A percentile compares a stretch with the other conserved stretches of the same genome.
Evolutionary conservation across 2,329 filamentous ascomycete genomes (phyloP).

Genomic region (Amesomyces nigricolor): DNA sequence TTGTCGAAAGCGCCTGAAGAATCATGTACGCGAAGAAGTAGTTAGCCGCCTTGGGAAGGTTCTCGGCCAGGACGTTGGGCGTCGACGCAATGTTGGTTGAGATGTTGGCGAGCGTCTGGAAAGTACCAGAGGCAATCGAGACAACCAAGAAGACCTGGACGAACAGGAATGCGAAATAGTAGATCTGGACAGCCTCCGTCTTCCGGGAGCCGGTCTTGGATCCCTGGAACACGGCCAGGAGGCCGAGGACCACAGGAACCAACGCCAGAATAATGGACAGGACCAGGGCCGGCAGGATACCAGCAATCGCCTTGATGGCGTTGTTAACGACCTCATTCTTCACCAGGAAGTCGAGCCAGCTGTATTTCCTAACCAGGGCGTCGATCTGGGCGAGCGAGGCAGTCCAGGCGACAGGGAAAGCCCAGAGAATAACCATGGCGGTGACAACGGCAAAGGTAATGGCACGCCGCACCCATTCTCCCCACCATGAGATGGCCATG

Average conservation of each 20-base stretch:
- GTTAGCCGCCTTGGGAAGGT: constrained; percentile 80
- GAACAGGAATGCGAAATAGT: constrained; percentile 92
- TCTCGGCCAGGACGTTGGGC: constrained; percentile 65
- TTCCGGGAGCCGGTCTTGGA: constrained; percentile 75
- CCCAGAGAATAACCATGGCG: constrained; percentile 82
- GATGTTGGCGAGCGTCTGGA: constrained; percentile 56
- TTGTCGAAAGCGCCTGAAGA: constrained; percentile 84
- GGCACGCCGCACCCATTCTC: constrained; percentile 67
- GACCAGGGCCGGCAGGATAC: constrained; percentile 76
- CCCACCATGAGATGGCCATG: constrained; percentile 94
- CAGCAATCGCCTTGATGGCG: constrained; percentile 62
- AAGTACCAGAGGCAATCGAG: constrained; percentile 67
- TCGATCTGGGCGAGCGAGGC: constrained; percentile 75
- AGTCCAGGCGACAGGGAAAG: constrained; percentile 83
- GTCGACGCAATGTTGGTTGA: constrained; percentile 57
- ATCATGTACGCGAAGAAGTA: constrained; percentile 99
- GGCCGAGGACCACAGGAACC: constrained; percentile 70
- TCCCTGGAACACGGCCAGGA: constrained; percentile 69
- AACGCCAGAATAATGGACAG: constrained; percentile 74
- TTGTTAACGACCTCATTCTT: constrained; percentile 55
- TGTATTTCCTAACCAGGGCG: constrained; percentile 57
- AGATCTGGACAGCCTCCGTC: constrained; percentile 79
- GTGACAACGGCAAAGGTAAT: constrained; percentile 60
- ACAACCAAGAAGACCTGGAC: constrained; percentile 93
- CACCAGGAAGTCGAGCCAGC: constrained; percentile 67